Evolutionary conservation across 192 early-diverging fungal genomes (phyloP).

Genomic region (Lobosporangium transversale): DNA sequence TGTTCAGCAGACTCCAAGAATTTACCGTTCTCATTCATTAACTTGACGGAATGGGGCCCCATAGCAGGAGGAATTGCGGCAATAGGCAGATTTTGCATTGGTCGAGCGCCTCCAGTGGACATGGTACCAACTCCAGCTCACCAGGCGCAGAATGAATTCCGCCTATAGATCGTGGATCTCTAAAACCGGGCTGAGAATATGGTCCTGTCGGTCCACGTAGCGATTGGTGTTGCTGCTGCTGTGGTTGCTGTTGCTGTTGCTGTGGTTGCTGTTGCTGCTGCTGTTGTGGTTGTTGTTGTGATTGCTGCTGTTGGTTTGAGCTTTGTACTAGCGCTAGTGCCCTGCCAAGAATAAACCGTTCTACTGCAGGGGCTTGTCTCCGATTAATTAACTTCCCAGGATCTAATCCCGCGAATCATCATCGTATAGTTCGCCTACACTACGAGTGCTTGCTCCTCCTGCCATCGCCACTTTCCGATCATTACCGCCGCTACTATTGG

Average conservation of each 20-base stretch:
- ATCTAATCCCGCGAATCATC: constrained; percentile 15
- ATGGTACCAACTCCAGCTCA: constrained; percentile 21
- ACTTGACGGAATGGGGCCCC: constrained; percentile 23
- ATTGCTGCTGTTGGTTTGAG: constrained; percentile 32
- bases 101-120: constrained; percentile 23
- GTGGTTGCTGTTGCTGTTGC: constrained; percentile 22
- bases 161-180: constrained; percentile 18
- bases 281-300: no score
- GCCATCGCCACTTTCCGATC: constrained; percentile 10
- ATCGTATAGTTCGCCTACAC: constrained; percentile 24
- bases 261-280: constrained; percentile 34
- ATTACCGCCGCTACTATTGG: constrained; percentile 15
- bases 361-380: constrained; percentile 37
- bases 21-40: constrained; percentile 41
- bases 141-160: constrained; percentile 24
- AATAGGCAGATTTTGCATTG: constrained; percentile 9
- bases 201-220: constrained; percentile 24
- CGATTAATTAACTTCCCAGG: constrained; percentile 10
- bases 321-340: no score
- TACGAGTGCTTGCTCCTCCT: constrained; percentile 5
- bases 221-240: constrained; percentile 14
- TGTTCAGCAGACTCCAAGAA: constrained; percentile 36
- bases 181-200: constrained; percentile 39
- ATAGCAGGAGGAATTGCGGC: constrained; percentile 29
- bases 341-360: constrained; percentile 49